These are phyloP conservation scores for Papilionanthe hybrid DNA, from an alignment of 116 monocot genomes.

Conservation along the genomic window DNA sequence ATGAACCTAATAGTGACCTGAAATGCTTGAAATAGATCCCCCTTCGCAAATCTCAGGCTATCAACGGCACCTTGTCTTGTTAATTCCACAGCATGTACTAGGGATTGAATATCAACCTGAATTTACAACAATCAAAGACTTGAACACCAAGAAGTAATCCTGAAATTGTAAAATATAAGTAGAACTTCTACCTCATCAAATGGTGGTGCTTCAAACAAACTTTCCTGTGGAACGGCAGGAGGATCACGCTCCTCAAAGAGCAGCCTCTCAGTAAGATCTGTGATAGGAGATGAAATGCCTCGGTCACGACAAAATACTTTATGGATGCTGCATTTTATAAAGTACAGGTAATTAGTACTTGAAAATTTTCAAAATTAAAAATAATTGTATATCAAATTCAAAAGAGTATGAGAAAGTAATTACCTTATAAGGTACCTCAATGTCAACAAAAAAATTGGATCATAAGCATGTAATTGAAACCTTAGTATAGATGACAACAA, in stretches of 20 bases:
- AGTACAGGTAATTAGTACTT: slow-evolving; percentile 2
- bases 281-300: slow-evolving; percentile 84
- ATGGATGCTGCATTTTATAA: slow-evolving; percentile 67
- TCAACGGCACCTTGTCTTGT: slow-evolving; percentile 92
- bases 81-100: slow-evolving; percentile 94
- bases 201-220: slow-evolving; percentile 66
- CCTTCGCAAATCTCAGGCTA: slow-evolving; percentile 91
- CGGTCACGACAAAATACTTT: slow-evolving; percentile 73
- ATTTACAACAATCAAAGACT: slow-evolving; percentile 7
- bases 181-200: slow-evolving; percentile 76
- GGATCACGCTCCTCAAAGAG: slow-evolving; percentile 91
- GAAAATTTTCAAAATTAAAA: not conserved
- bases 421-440: slow-evolving; percentile 96
- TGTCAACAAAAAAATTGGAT: slow-evolving; percentile 78
- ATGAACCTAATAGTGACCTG: slow-evolving; percentile 45
- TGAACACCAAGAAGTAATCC: slow-evolving; percentile 8
- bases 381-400: not conserved
- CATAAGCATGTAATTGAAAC: slow-evolving; percentile 81
- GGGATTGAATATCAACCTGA: slow-evolving; percentile 98
- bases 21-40: slow-evolving; percentile 86
- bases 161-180: slow-evolving; percentile 3
- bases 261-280: slow-evolving; percentile 78
- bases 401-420: not conserved
- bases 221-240: slow-evolving; percentile 65
- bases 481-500: slow-evolving; percentile 74